Conservation (phyloP, 176 grass and related monocot species). For the Sorghum bicolor region DNA sequence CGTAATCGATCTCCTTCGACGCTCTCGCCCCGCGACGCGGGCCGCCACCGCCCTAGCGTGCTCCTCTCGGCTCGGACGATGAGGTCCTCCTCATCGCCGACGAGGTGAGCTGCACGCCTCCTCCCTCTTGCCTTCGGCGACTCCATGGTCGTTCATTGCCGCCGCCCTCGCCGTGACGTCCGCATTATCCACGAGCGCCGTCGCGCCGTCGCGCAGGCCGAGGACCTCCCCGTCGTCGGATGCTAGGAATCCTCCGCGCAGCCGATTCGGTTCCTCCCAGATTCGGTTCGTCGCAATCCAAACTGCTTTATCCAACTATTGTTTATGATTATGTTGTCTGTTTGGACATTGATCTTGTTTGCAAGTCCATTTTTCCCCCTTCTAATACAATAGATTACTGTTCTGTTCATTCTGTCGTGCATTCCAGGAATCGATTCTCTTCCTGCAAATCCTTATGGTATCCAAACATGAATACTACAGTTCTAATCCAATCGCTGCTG, state of each 20-base stretch:
- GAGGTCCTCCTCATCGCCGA: not conserved
- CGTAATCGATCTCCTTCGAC: not conserved
- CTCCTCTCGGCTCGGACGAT: not conserved
- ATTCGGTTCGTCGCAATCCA: slow-evolving; percentile 1
- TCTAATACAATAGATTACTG: not conserved
- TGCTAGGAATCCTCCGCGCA: not conserved
- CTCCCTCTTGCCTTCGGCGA: too few species aligned
- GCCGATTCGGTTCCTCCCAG: not conserved
- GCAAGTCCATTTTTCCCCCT: not conserved
- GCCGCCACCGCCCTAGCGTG: not conserved
- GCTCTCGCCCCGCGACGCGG: not conserved
- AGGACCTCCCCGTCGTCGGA: not conserved
- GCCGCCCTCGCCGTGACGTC: not conserved
- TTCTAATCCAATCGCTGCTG: not conserved
- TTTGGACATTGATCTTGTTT: slow-evolving; percentile 6
- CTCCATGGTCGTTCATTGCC: not conserved
- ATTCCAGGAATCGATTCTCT: not conserved
- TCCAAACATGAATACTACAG: not conserved
- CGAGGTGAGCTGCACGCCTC: not conserved
- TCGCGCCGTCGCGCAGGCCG: not conserved
- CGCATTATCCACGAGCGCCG: not conserved
- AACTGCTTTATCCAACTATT: not conserved
- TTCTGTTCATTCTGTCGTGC: not conserved
- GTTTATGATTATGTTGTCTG: not conserved
- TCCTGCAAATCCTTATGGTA: not conserved